These are phyloP conservation scores for Ceratocystis lukuohia DNA, from an alignment of 2,329 filamentous ascomycete genomes.

Conservation along the genomic window DNA sequence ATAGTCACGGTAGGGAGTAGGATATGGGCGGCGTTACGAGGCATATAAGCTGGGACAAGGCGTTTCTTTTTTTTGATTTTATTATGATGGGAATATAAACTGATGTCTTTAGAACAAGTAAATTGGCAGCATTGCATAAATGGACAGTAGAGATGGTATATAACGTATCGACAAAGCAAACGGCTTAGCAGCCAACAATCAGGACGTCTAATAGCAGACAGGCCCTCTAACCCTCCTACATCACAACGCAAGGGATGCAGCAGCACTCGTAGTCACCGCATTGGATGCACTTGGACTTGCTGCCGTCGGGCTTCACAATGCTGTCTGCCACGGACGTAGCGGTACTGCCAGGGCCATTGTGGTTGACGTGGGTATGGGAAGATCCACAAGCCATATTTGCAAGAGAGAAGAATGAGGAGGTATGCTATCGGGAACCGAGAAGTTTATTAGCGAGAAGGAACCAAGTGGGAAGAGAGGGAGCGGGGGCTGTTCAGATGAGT, in stretches of 20 bases:
- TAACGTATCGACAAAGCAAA: neutral
- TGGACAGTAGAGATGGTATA: neutral
- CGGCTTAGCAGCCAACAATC: neutral
- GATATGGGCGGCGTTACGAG: neutral
- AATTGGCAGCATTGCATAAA: neutral
- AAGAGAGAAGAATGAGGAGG: neutral
- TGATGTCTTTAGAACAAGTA: neutral
- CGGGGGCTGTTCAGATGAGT: no score
- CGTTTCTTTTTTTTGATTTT: neutral
- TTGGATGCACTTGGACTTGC: slow-evolving; percentile 36
- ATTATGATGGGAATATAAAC: neutral
- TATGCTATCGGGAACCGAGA: neutral
- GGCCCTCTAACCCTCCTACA: slow-evolving; percentile 26
- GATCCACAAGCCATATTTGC: slow-evolving; percentile 12
- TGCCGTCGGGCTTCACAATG: slow-evolving; percentile 37
- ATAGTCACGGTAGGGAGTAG: neutral
- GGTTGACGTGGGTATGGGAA: slow-evolving; percentile 8
- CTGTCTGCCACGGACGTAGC: slow-evolving; percentile 37
- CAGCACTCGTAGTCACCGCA: slow-evolving; percentile 41
- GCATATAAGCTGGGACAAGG: neutral
- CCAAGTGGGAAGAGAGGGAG: no score
- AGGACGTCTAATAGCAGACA: no score
- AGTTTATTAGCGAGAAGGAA: neutral
- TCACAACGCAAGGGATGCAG: slow-evolving; percentile 41
- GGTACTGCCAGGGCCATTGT: slow-evolving; percentile 36